A percentile compares a stretch with the other conserved stretches of the same genome.
Conservation (phyloP, 2,329 filamentous ascomycete genomes). For the Colletotrichum sp. region DNA sequence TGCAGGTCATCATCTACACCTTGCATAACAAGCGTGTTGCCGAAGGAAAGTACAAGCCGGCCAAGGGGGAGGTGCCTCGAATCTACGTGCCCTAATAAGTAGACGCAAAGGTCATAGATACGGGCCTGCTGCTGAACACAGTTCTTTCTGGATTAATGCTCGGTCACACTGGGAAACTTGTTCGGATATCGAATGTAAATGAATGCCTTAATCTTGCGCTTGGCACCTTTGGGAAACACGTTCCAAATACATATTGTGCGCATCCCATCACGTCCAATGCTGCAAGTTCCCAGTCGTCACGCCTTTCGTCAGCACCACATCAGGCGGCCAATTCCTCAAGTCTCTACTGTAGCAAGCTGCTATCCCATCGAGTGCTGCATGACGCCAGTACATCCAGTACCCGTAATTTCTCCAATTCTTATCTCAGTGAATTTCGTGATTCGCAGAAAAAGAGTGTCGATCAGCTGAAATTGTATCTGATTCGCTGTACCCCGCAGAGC, state of each 20-base stretch:
- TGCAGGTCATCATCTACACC: slow-evolving; percentile 43
- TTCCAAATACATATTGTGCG: too few relatives aligned
- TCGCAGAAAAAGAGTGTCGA: too few relatives aligned
- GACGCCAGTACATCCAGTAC: too few relatives aligned
- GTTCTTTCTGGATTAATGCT: neutral
- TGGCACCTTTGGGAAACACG: too few relatives aligned
- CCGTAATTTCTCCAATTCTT: too few relatives aligned
- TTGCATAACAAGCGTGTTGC: slow-evolving; percentile 38
- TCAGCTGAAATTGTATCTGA: too few relatives aligned
- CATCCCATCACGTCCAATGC: too few relatives aligned
- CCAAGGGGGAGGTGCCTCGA: slow-evolving; percentile 11
- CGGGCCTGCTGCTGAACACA: neutral
- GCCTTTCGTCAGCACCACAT: neutral
- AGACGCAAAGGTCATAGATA: neutral
- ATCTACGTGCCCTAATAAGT: slow-evolving; percentile 18
- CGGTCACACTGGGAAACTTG: neutral
- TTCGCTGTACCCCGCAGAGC: too few relatives aligned
- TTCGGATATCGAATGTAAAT: too few relatives aligned
- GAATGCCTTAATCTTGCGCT: too few relatives aligned
- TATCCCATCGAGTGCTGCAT: too few relatives aligned
- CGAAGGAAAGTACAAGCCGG: slow-evolving; percentile 22
- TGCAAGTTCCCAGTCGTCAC: neutral
- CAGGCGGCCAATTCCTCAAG: neutral
- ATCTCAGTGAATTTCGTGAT: too few relatives aligned
- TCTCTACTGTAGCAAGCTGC: neutral